Conservation (phyloP, 1,284 basidiomycete species). For the Ganoderma resinaceum region DNA sequence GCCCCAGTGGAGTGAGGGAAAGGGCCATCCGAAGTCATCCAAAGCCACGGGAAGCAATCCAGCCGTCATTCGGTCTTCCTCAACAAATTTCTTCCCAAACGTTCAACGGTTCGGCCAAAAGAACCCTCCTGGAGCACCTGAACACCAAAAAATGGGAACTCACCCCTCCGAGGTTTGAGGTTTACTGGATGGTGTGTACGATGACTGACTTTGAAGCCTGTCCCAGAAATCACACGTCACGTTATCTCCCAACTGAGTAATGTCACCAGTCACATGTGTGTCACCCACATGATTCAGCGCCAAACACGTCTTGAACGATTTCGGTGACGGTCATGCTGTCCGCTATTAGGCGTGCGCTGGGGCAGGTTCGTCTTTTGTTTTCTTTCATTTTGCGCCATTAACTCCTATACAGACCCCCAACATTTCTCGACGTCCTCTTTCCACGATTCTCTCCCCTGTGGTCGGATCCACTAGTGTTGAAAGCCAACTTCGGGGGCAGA, state of each 20-base stretch:
- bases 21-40: constrained; percentile 55
- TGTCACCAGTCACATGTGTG: constrained; percentile 11
- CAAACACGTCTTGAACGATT: constrained; percentile 11
- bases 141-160: constrained; percentile 38
- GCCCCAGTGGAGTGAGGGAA: constrained; percentile 17
- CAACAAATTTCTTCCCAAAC: constrained; percentile 21
- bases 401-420: constrained; percentile 13
- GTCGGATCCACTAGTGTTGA: constrained; percentile 8
- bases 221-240: constrained; percentile 18
- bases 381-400: neutral
- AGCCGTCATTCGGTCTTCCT: constrained; percentile 36
- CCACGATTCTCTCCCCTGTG: constrained; percentile 20
- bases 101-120: neutral
- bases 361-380: constrained; percentile 27
- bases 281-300: constrained; percentile 16
- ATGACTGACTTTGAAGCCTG: constrained; percentile 33
- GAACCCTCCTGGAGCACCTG: constrained; percentile 20
- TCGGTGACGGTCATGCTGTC: constrained; percentile 38
- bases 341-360: constrained; percentile 34
- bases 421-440: constrained; percentile 25
- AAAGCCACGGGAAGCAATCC: constrained; percentile 44
- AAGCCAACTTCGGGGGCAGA: constrained; percentile 11
- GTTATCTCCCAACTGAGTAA: neutral
- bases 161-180: constrained; percentile 48
- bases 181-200: constrained; percentile 40